Base-by-base conservation (phyloP, 1,139 yeast genomes). In the Suhomyces chickasaworum region DNA sequence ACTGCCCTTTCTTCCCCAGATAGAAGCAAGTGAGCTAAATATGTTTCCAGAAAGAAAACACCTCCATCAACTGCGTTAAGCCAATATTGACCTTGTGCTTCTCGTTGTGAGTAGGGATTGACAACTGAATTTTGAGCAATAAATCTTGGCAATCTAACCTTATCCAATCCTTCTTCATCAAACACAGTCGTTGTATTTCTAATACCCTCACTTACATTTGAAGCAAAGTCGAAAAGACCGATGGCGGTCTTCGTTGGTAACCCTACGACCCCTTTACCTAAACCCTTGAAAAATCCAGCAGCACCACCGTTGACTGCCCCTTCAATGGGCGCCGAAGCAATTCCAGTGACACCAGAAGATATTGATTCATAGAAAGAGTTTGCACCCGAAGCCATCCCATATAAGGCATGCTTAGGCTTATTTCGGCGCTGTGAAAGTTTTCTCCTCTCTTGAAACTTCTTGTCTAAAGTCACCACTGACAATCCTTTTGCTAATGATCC, bases 241-340 rank as follows among this genome's bases (percentile, higher is more conserved):
- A 93, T 90, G 0, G 97, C 97, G 0, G 99, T 89, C 67, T 95
- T 95, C 0, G 99, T 90, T 0, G 99, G 99, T 33, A 95, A 70
- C 0, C 99, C 99, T 46, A 95, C 81, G 18, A 95, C 63, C n/a
- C 99, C 99, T 58, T 86, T 88, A 7, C 99, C 99, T 8, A 95
- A 64, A 0, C 99, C 99, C 61, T 83, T 89, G 68, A 95, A 83
- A 62, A 95, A 93, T 0, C 99, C 99, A 1, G 83, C 74, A 0
- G 98, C 84, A 9, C 98, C 99, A 39, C 85, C 96, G 45, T 78
- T 75, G 20, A 77, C 76, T 0, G 96, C 96, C 7, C 98, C 99
- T 59, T 87, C 86, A 49, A 89, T 77, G 2, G 99, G 99, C 3
- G 95, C 95, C 29, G 83, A 72, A 0, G 99, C 99, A 30, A 95